Percentiles rank a stretch among this genome's conserved stretches.
These are phyloP conservation scores for Dryas alaskensis DNA, from an alignment of 306 rosid species.

Conservation along the genomic window DNA sequence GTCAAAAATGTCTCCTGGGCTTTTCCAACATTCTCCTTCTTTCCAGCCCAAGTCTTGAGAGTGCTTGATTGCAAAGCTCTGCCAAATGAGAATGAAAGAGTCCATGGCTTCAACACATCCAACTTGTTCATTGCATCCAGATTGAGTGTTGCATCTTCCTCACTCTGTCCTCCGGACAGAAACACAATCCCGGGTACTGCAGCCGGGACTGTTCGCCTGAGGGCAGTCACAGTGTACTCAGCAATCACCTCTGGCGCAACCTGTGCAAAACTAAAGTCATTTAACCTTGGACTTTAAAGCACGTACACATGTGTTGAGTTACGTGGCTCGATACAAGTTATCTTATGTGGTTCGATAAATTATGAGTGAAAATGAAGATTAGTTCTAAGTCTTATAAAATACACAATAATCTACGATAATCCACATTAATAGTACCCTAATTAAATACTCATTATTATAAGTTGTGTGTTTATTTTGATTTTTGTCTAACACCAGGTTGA, in stretches of 20 bases:
- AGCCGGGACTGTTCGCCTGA: constrained; percentile 78
- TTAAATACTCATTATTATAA: no score
- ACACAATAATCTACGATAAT: no score
- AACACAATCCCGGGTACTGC: constrained; percentile 86
- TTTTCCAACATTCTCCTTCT: constrained; percentile 69
- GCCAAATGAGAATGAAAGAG: constrained; percentile 89
- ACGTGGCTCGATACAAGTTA: no score
- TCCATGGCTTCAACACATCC: constrained; percentile 83
- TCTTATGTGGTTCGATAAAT: no score
- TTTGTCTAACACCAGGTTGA: background rate
- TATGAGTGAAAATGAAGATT: no score
- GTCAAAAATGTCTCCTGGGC: constrained; percentile 69
- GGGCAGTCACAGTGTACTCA: constrained; percentile 66
- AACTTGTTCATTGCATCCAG: constrained; percentile 76
- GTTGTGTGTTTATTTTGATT: no score
- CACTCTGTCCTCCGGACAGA: constrained; percentile 91
- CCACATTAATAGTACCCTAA: no score
- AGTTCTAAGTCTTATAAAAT: no score
- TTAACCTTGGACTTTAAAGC: no score
- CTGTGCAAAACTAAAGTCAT: constrained; percentile 27
- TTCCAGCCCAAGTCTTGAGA: constrained; percentile 83
- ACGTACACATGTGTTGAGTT: no score
- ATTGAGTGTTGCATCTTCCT: constrained; percentile 77
- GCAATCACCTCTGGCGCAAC: constrained; percentile 72
- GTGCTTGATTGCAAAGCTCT: constrained; percentile 88